Percentiles rank a stretch among this genome's conserved stretches.
Evolutionary conservation across 805 yeast genomes (phyloP).

Genomic region (Candida boleticola): DNA sequence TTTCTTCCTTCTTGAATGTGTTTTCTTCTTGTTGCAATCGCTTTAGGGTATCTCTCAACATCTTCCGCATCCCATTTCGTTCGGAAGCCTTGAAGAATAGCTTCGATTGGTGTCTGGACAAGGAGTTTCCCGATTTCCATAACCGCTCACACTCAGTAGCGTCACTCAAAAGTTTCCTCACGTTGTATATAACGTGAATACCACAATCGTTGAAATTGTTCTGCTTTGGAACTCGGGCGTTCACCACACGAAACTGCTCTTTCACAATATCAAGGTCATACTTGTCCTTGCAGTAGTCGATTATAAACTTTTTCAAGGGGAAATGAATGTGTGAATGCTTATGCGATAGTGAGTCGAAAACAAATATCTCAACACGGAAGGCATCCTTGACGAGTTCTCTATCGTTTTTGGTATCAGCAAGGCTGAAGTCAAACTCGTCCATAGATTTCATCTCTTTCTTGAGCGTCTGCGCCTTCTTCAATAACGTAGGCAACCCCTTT

Average conservation of each 20-base stretch:
- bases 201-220: conserved; percentile 94
- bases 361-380: conserved; percentile 41
- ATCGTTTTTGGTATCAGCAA: background rate
- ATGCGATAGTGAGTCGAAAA: conserved; percentile 76
- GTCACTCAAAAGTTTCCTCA: conserved; percentile 53
- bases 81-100: conserved; percentile 26
- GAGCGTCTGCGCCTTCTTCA: conserved; percentile 8
- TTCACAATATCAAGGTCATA: conserved; percentile 46
- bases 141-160: conserved; percentile 46
- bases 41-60: conserved; percentile 21
- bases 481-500: conserved; percentile 45
- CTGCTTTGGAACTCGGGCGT: conserved; percentile 74
- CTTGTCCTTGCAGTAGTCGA: conserved; percentile 68
- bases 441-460: conserved; percentile 9
- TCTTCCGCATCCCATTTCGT: conserved; percentile 26
- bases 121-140: conserved; percentile 35
- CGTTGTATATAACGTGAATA: conserved; percentile 78
- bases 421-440: background rate
- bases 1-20: background rate
- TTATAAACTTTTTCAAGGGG: conserved; percentile 59
- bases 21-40: conserved; percentile 16
- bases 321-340: conserved; percentile 49
- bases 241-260: conserved; percentile 44
- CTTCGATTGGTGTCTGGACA: conserved; percentile 9
- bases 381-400: background rate